A percentile compares a stretch with the other conserved stretches of the same genome.
Evolutionary conservation across 495 filamentous ascomycete species (phyloP).

Genomic region (Lineolata rhizophorae): DNA sequence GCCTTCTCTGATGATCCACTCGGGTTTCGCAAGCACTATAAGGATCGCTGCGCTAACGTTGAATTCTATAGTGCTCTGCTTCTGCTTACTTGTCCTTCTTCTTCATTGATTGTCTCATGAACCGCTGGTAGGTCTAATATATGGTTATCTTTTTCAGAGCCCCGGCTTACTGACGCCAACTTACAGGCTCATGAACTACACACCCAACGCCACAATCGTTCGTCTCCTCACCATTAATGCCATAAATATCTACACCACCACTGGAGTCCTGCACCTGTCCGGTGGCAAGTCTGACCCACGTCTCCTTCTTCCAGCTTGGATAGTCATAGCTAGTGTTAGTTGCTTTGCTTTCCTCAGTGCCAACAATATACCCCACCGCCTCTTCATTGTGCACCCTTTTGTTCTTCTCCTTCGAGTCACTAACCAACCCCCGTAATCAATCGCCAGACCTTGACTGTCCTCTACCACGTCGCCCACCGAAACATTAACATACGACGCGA

Average conservation of each 20-base stretch:
- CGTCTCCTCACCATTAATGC: slow-evolving; percentile 61
- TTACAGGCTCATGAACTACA: slow-evolving; percentile 64
- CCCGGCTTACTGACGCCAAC: background rate
- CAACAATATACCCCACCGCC: no score
- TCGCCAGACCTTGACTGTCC: slow-evolving; percentile 50
- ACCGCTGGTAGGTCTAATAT: slow-evolving; percentile 55
- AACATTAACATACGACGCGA: slow-evolving; percentile 65
- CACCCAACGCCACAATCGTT: slow-evolving; percentile 57
- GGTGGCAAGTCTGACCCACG: slow-evolving; percentile 55
- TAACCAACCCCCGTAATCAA: no score
- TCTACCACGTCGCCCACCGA: slow-evolving; percentile 65
- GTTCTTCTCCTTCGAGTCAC: no score
- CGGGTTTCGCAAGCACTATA: no score
- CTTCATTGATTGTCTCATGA: slow-evolving; percentile 86
- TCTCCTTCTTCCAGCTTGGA: slow-evolving; percentile 66
- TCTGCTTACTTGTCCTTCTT: slow-evolving; percentile 75
- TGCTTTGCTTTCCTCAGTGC: no score
- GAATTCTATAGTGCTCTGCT: slow-evolving; percentile 58
- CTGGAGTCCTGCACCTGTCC: slow-evolving; percentile 54
- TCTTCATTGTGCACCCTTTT: background rate
- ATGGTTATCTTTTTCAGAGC: background rate
- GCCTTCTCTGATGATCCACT: no score
- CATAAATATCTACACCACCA: slow-evolving; percentile 61
- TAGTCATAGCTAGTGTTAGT: slow-evolving; percentile 56
- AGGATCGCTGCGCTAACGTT: no score